A percentile compares a stretch with the other conserved stretches of the same genome.
phyloP scores from a whole-genome alignment of 495 filamentous ascomycete species.

The Penicillium verhagenii region DNA sequence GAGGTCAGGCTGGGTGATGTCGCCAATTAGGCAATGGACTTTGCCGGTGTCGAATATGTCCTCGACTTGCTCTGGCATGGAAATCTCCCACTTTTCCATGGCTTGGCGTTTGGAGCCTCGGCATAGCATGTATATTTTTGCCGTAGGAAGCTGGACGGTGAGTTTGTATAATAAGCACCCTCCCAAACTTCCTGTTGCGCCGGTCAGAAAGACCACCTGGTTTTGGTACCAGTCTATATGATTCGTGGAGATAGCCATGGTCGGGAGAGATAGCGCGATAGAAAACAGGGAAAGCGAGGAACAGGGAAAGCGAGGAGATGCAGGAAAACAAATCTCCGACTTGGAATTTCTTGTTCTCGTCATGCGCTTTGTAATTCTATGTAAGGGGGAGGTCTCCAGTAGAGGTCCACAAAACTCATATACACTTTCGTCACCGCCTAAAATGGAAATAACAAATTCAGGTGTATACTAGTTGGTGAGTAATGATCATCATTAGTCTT shows the following conservation, averaged over 20 bases:
- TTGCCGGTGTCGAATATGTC: slow-evolving; percentile 19
- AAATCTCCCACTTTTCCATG: slow-evolving; percentile 13
- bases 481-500: too few relatives aligned
- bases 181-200: slow-evolving; percentile 22
- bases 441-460: too few relatives aligned
- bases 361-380: too few relatives aligned
- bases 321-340: too few relatives aligned
- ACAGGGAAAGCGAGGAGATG: too few relatives aligned
- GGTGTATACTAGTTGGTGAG: too few relatives aligned
- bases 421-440: too few relatives aligned
- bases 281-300: background rate
- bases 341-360: too few relatives aligned
- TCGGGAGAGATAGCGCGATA: too few relatives aligned
- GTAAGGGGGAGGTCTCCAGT: too few relatives aligned
- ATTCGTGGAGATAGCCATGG: background rate
- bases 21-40: slow-evolving; percentile 17
- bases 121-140: slow-evolving; percentile 17
- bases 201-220: slow-evolving; percentile 24
- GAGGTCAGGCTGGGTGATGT: slow-evolving; percentile 12
- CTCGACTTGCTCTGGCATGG: slow-evolving; percentile 22
- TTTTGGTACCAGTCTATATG: slow-evolving; percentile 11
- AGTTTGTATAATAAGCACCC: slow-evolving; percentile 27
- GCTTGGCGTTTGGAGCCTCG: slow-evolving; percentile 10
- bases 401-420: too few relatives aligned
- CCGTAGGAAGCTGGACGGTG: slow-evolving; percentile 16